A percentile compares a stretch with the other conserved stretches of the same genome.
Evolutionary conservation across 1,284 basidiomycete genomes (phyloP).

Genomic region (Pseudozyma tsukubaensis): DNA sequence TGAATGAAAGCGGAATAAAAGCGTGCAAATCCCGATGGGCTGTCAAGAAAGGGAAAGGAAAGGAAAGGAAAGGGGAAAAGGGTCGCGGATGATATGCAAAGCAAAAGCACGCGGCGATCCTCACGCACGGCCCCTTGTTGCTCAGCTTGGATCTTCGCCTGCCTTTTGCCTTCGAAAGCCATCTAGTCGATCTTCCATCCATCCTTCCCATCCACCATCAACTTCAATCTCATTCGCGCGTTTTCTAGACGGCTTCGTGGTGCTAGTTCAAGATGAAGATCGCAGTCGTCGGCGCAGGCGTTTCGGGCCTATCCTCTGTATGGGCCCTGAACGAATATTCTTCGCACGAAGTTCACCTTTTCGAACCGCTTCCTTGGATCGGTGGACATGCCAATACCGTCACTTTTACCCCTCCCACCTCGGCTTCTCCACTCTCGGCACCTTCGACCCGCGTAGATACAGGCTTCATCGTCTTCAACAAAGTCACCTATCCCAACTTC

Average conservation of each 20-base stretch:
- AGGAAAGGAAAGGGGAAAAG: background rate
- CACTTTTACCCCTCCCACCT: conserved; percentile 70
- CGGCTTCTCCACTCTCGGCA: conserved; percentile 13
- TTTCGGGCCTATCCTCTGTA: conserved; percentile 80
- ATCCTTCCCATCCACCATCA: background rate
- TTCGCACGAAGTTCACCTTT: conserved; percentile 82
- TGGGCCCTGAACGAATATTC: conserved; percentile 86
- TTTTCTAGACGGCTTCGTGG: too few species aligned
- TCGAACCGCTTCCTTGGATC: conserved; percentile 77
- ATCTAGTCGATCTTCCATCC: background rate
- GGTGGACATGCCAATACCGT: conserved; percentile 86
- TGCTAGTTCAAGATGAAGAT: conserved; percentile 65
- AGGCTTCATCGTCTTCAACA: conserved; percentile 76
- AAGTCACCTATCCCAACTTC: conserved; percentile 84
- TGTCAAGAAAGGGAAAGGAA: background rate
- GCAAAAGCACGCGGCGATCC: too few species aligned
- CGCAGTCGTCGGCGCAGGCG: conserved; percentile 82
- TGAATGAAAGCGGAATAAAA: too few species aligned
- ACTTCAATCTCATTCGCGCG: too few species aligned
- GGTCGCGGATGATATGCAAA: background rate
- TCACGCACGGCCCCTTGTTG: too few species aligned
- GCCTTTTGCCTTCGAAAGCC: too few species aligned
- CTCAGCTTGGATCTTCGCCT: too few species aligned
- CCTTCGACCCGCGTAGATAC: conserved; percentile 41
- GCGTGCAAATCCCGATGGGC: background rate